phyloP scores from a whole-genome alignment of 495 filamentous ascomycete genomes.

The Zalerion maritima region DNA sequence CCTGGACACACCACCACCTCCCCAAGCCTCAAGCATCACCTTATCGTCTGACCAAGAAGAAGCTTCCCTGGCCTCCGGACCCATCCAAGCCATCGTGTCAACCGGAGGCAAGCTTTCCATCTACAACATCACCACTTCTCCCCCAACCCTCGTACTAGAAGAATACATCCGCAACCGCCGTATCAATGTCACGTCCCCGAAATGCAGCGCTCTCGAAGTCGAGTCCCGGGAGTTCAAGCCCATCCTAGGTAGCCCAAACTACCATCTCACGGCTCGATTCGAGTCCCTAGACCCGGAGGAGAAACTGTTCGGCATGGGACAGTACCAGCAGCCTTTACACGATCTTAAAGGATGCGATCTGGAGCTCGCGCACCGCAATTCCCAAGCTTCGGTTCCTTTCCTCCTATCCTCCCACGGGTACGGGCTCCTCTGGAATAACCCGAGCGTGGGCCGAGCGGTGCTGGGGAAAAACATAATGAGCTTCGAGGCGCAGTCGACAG shows the following conservation, averaged over 20 bases:
- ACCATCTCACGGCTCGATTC: constrained; percentile 37
- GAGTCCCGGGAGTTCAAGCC: constrained; percentile 41
- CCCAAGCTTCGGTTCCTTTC: constrained; percentile 44
- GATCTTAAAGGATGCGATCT: constrained; percentile 42
- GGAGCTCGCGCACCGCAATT: constrained; percentile 47
- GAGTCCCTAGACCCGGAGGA: constrained; percentile 35
- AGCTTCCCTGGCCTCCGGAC: constrained; percentile 34
- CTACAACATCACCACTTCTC: constrained; percentile 17
- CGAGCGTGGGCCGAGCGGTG: constrained; percentile 38
- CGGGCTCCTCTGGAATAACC: constrained; percentile 46
- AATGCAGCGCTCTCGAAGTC: constrained; percentile 37
- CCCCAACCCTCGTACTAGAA: constrained; percentile 33
- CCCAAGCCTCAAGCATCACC: constrained; percentile 9
- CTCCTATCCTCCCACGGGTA: constrained; percentile 38
- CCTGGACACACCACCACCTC: constrained; percentile 16
- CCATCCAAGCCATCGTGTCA: constrained; percentile 33
- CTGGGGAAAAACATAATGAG: constrained; percentile 42
- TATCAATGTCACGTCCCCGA: constrained; percentile 36
- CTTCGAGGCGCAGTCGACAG: constrained; percentile 41
- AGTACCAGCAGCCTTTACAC: constrained; percentile 43
- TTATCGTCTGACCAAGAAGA: constrained; percentile 14
- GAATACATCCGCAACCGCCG: constrained; percentile 39
- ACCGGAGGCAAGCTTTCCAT: constrained; percentile 35
- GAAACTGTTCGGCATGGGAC: constrained; percentile 48
- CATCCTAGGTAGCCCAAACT: constrained; percentile 31